phyloP scores from a whole-genome alignment of 805 yeast species.

The Cyberlindnera misumaiensis region DNA sequence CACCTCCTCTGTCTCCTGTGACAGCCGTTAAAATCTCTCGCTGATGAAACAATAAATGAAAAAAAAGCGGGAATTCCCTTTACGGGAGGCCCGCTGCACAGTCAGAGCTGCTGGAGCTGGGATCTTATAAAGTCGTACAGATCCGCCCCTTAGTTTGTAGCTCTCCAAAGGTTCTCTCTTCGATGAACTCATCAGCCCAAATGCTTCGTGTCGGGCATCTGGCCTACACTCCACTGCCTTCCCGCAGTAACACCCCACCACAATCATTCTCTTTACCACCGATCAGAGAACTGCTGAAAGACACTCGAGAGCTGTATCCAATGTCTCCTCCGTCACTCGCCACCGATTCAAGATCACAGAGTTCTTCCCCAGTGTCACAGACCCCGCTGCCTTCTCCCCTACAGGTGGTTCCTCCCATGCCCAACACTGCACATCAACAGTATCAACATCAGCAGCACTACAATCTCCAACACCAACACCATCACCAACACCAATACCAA shows the following conservation, averaged over 20 bases:
- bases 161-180: not conserved
- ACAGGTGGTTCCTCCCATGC: not conserved
- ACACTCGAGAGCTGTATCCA: not conserved
- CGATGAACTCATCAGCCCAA: not conserved
- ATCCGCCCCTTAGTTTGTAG: no score
- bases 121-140: no score
- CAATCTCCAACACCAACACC: conserved; percentile 4
- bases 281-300: conserved; percentile 14
- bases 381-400: not conserved
- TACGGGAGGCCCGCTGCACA: no score
- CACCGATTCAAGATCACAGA: not conserved
- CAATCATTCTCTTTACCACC: conserved; percentile 13
- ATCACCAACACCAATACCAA: conserved; percentile 5
- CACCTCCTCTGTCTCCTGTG: not conserved
- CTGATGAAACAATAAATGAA: no score
- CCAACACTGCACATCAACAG: not conserved
- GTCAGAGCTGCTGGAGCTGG: no score
- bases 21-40: not conserved
- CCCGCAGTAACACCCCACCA: conserved; percentile 5
- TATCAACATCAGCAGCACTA: conserved; percentile 3
- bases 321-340: not conserved
- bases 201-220: conserved; percentile 11
- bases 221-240: not conserved
- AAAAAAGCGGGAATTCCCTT: no score
- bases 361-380: not conserved